Percentiles rank a stretch among this genome's conserved stretches.
Evolutionary conservation across 192 early-diverging fungal genomes (phyloP).

Genomic region (Glomus cerebriforme): DNA sequence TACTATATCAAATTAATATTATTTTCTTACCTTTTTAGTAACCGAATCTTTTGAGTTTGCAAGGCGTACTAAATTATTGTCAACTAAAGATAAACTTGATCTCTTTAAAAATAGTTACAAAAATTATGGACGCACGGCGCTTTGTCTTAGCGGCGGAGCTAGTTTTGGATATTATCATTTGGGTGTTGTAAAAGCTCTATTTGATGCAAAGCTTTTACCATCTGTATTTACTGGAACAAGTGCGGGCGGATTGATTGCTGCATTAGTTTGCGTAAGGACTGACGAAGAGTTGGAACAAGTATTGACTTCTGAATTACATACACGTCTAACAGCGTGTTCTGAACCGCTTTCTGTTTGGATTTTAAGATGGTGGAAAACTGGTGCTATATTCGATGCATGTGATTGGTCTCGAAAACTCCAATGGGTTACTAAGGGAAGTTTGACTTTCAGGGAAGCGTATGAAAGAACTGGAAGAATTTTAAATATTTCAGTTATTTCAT

Average conservation of each 20-base stretch:
- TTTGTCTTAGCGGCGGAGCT: constrained; percentile 81
- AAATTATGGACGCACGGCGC: constrained; percentile 73
- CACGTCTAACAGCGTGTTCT: constrained; percentile 56
- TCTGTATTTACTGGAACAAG: constrained; percentile 79
- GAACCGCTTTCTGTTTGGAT: constrained; percentile 47
- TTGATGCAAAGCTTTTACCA: constrained; percentile 68
- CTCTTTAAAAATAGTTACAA: constrained; percentile 65
- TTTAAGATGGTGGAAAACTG: constrained; percentile 42
- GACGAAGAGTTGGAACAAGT: constrained; percentile 63
- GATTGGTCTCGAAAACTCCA: constrained; percentile 68
- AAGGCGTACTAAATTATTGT: constrained; percentile 36
- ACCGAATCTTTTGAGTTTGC: constrained; percentile 49
- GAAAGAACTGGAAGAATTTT: constrained; percentile 82
- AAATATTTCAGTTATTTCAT: constrained; percentile 80
- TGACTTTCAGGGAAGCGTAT: constrained; percentile 93
- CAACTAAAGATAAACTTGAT: constrained; percentile 57
- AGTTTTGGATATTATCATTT: constrained; percentile 70
- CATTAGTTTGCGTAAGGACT: constrained; percentile 68
- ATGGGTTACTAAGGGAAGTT: constrained; percentile 70
- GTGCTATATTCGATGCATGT: constrained; percentile 59
- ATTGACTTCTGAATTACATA: constrained; percentile 53
- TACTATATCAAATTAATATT: not conserved
- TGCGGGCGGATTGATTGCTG: constrained; percentile 65
- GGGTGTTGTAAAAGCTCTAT: constrained; percentile 72
- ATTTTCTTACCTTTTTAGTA: constrained; percentile 35